Base-by-base conservation (phyloP, 164 flowering plant species). In the Berberis thunbergii region DNA sequence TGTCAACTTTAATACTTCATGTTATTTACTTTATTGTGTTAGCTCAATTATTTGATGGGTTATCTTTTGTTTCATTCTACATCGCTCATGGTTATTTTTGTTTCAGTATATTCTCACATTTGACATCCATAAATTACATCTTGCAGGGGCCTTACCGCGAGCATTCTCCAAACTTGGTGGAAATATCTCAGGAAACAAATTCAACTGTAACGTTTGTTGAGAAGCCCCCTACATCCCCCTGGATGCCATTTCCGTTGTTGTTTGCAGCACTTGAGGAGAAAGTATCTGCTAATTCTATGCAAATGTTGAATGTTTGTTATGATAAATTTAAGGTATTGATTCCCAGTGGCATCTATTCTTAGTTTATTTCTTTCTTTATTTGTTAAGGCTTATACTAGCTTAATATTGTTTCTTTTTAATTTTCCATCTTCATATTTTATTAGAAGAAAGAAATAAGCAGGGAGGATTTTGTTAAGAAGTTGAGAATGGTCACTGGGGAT, bases 201-300 rank as follows among this genome's bases (percentile, higher is more conserved):
- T 38, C 63, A 4, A 65, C 63, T 38, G 7, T 49, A n/a, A 69
- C 66, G 45, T 69, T 81, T 65, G 52, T 72, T 62, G 66, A 71
- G 7, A 84, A 64, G 73, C 57, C 64, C n/a, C 97, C 97, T 4
- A 85, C 76, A 65, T 84, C 96, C 46, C 90, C 96, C 1, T 94
- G 97, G 96, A 88, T 94, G 96, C 89, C 96, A 52, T 94, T 94
- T 64, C 79, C 91, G 3, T 68, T 77, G 84, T 69, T 94, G 67
- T 86, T 94, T 72, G 82, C 67, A 69, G 96, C 93, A 26, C 83
- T 94, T 9, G 73, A 85, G 4, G 68, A 66, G 45, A 76, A 80
- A 71, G 77, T 89, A 66, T 59, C 86, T 69, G 64, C 61, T 12
- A 50, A 74, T 26, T 75, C 75, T 49, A 90, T 88, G 94, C 69